A percentile compares a stretch with the other conserved stretches of the same genome.
phyloP scores from a whole-genome alignment of 768 basidiomycete genomes.

The Termitomyces sp. region DNA sequence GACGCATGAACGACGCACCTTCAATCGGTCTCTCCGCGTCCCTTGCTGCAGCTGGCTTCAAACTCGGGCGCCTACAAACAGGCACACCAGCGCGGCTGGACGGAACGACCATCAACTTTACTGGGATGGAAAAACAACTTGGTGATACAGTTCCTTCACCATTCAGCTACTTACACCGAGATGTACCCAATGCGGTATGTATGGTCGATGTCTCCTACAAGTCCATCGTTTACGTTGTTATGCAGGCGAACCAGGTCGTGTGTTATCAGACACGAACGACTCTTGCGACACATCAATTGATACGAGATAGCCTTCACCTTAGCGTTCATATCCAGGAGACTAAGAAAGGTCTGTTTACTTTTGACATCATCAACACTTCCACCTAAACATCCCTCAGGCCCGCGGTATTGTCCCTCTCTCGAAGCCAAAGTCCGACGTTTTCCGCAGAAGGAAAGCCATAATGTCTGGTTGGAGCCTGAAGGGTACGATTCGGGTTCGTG shows the following conservation, averaged over 20 bases:
- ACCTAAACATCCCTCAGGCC: slow-evolving; percentile 40
- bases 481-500: slow-evolving; percentile 76
- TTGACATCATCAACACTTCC: background rate
- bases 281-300: slow-evolving; percentile 63
- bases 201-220: too few species aligned
- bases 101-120: slow-evolving; percentile 64
- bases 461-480: slow-evolving; percentile 87
- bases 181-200: slow-evolving; percentile 65
- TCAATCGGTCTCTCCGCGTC: slow-evolving; percentile 74
- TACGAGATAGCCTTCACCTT: slow-evolving; percentile 68
- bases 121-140: slow-evolving; percentile 50
- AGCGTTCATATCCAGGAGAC: slow-evolving; percentile 88
- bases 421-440: slow-evolving; percentile 86
- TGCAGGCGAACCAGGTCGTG: slow-evolving; percentile 62
- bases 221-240: background rate
- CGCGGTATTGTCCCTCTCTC: slow-evolving; percentile 87
- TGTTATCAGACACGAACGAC: slow-evolving; percentile 77
- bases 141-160: slow-evolving; percentile 64
- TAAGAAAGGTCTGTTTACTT: slow-evolving; percentile 54
- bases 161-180: slow-evolving; percentile 70
- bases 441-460: slow-evolving; percentile 62
- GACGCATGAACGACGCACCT: slow-evolving; percentile 66
- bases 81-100: slow-evolving; percentile 82
- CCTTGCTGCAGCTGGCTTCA: slow-evolving; percentile 68
- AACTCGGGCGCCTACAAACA: slow-evolving; percentile 78